Conservation (phyloP, 768 basidiomycete genomes). For the Collybia mongolica region DNA sequence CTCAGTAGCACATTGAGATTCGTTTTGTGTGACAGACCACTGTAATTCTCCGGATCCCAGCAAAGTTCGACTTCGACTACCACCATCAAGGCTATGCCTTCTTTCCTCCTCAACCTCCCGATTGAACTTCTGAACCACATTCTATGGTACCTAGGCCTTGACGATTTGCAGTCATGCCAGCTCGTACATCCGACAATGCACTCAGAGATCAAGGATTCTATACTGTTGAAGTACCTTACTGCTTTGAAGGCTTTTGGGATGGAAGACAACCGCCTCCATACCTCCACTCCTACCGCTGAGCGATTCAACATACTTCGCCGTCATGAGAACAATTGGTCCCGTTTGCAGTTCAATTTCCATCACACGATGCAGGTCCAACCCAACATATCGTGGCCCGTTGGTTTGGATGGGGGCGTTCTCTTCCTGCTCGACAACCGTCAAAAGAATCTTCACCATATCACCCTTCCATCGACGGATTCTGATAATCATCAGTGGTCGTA, state of each 20-base stretch:
- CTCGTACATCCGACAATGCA: conserved; percentile 4
- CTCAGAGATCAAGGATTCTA: conserved; percentile 1
- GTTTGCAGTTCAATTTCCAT: conserved; percentile 5
- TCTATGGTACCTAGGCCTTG: conserved; percentile 5
- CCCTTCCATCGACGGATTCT: conserved; percentile 24
- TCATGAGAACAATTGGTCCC: conserved; percentile 9
- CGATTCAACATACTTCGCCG: conserved; percentile 7
- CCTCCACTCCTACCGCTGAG: neutral
- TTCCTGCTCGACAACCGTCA: conserved; percentile 30
- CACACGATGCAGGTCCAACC: conserved; percentile 5
- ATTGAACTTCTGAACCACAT: conserved; percentile 9
- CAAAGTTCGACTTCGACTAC: too few relatives aligned
- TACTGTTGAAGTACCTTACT: conserved; percentile 9
- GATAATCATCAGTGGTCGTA: conserved; percentile 26
- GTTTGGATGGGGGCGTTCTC: conserved; percentile 39
- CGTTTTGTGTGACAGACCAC: too few relatives aligned
- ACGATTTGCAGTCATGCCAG: conserved; percentile 8
- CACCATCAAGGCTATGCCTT: too few relatives aligned
- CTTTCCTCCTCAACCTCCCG: conserved; percentile 8
- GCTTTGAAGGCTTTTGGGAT: conserved; percentile 4
- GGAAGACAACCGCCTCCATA: conserved; percentile 7
- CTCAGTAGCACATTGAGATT: too few relatives aligned
- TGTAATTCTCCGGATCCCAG: too few relatives aligned
- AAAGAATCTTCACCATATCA: conserved; percentile 29
- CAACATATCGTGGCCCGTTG: conserved; percentile 32